Evolutionary conservation across 148 eudicot genomes (phyloP), one percentile per base, ranked within the genome.

Genomic region (Chenopodium album): DNA sequence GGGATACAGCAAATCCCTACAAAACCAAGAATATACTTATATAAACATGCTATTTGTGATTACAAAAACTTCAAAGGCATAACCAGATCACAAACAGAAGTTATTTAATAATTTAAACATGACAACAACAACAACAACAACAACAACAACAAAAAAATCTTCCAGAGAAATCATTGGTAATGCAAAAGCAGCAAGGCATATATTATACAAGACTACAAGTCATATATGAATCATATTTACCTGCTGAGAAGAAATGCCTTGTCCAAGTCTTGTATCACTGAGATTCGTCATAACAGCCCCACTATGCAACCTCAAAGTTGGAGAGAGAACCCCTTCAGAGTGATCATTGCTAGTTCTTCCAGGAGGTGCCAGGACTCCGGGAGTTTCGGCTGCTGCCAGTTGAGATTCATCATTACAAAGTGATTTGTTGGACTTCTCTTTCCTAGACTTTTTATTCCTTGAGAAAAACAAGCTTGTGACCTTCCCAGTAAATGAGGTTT

Each of bases 401-500:
- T 83, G 78, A 79, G 79, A 76, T 47, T 50, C 88, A 80, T 84
- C 86, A 77, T 78, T 81, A 31, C 83, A 85, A 76, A 84, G 90
- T 31, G 80, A 66, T 60, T 76, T 80, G 70, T 84, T 76, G 73
- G 87, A 82, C 72, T 87, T 89, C 29, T 89, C 94, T 82, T 92
- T 88, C 79, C 81, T 83, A 46, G 81, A 73, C 79, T 85, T 92
- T 76, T 90, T 96, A 79, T 79, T 90, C 88, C 89, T 92, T 3
- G 95, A 89, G 85, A 92, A 96, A 80, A 96, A 90, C 82, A 96
- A 88, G 89, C 93, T 94, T 9, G 99, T 84, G 77, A 96, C 94
- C 84, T 88, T 94, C 81, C 94, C 95, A 56, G 87, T 88, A 14
- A 94, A 83, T 14, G 94, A 91, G 81, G 91, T 85, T 78, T 94